Percentiles rank a stretch among this genome's conserved stretches.
Evolutionary conservation across 192 early-diverging fungal genomes (phyloP).

Genomic region (Rhizophagus sp.): DNA sequence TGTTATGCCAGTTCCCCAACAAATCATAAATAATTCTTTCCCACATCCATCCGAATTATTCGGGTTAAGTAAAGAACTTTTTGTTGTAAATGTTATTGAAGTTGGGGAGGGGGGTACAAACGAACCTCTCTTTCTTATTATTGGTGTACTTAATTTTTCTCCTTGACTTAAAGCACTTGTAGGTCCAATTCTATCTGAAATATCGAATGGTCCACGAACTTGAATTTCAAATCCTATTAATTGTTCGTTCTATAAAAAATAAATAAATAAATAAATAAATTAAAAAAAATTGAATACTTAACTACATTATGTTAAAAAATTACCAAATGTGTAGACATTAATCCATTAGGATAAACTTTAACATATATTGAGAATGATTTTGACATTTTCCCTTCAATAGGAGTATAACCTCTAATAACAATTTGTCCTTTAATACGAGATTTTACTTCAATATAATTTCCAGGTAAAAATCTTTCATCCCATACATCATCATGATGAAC

Average conservation of each 20-base stretch:
- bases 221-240: constrained; percentile 27
- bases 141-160: background rate
- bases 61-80: constrained; percentile 21
- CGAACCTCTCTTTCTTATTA: background rate
- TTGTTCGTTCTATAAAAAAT: background rate
- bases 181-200: constrained; percentile 1
- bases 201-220: constrained; percentile 28
- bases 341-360: constrained; percentile 26
- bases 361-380: constrained; percentile 28
- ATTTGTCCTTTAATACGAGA: constrained; percentile 21
- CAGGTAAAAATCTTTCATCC: constrained; percentile 26
- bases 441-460: constrained; percentile 28
- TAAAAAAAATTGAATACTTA: too few relatives aligned
- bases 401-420: constrained; percentile 24
- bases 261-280: too few relatives aligned
- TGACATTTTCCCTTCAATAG: constrained; percentile 16
- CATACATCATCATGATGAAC: background rate
- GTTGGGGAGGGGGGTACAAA: background rate
- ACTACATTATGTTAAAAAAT: background rate
- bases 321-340: constrained; percentile 24
- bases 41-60: constrained; percentile 18
- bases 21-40: constrained; percentile 29
- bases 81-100: background rate
- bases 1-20: constrained; percentile 28
- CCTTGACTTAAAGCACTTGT: background rate